Evolutionary conservation across 2,329 filamentous ascomycete genomes (phyloP), one percentile per base, ranked within the genome.

Genomic region (Zalaria sp.): DNA sequence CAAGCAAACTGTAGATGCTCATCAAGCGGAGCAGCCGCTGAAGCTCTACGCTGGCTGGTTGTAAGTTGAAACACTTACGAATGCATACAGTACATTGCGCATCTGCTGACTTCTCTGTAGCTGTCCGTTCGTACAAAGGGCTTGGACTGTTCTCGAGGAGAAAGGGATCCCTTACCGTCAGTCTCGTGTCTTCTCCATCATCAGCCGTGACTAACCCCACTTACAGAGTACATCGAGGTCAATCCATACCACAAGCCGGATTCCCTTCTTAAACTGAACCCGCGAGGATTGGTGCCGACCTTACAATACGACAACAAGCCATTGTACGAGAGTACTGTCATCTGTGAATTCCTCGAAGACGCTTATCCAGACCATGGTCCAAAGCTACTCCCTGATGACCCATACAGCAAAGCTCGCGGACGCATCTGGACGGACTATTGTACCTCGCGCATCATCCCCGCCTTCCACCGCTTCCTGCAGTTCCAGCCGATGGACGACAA

Each of bases 281-380:
- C 83, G 0, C 73, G 81, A 8, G 83, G 83, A 1, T 67, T 88
- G 1, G 79, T 88, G 1, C 84, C 83, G 0, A 86, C 82, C 0
- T 66, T 88, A 1, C 69, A 67, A 43, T 64, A 66, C 52, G 49
- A 62, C 34, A 55, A 56, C 48, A 78, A 75, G 54, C 75, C 80
- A 0, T 65, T 88, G 5, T 86, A 82, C 51, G 82, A 89, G 57
- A 83, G 77, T 52, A 74, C 67, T 5, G 73, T 88, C 37, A 69
- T 89, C 32, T 79, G 77, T 59, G 81, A 87, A 56, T 89, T 83
- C 49, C 66, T 89, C 1, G 78, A 89, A 48, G 82, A 88, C 47
- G 75, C 75, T 0, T 86, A 76, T 46, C 63, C 69, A 0, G 65
- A 66, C 3, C 69, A 53, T 58, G 65, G 42, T 41, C 67, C 66